Percentiles rank a stretch among this genome's conserved stretches.
Evolutionary conservation across 768 basidiomycete genomes (phyloP).

Genomic region (Candolleomyces eurysporus): DNA sequence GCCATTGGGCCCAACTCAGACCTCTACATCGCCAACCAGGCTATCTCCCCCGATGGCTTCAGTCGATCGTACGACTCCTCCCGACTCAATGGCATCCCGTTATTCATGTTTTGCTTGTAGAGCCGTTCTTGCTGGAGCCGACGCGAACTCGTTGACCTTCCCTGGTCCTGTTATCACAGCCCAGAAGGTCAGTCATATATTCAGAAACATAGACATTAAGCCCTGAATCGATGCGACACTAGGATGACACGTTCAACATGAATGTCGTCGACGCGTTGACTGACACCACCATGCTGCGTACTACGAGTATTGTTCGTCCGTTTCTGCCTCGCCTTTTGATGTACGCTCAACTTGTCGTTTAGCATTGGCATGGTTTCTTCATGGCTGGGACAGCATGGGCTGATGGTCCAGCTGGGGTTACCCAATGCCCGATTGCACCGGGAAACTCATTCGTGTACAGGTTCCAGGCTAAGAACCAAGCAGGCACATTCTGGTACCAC

Average conservation of each 20-base stretch:
- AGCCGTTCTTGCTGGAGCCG: constrained; percentile 5
- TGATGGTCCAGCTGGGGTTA: constrained; percentile 27
- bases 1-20: constrained; percentile 28
- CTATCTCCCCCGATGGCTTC: constrained; percentile 51
- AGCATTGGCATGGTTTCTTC: constrained; percentile 24
- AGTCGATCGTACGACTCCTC: constrained; percentile 14
- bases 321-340: not conserved
- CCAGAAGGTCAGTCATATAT: constrained; percentile 1
- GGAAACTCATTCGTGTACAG: constrained; percentile 25
- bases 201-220: not conserved
- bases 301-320: constrained; percentile 23
- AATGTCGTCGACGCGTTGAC: constrained; percentile 44
- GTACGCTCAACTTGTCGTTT: not conserved
- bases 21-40: constrained; percentile 39
- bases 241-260: constrained; percentile 27
- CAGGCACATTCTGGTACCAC: constrained; percentile 35
- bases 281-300: constrained; percentile 33
- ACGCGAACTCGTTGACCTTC: not conserved
- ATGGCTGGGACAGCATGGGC: constrained; percentile 18
- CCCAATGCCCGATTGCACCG: constrained; percentile 30
- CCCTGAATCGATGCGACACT: not conserved
- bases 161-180: constrained; percentile 8
- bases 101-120: not conserved
- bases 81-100: too few species aligned
- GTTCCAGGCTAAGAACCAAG: constrained; percentile 20